phyloP scores from a whole-genome alignment of 257 asterid genomes.

The Solanum sparsipilum region DNA sequence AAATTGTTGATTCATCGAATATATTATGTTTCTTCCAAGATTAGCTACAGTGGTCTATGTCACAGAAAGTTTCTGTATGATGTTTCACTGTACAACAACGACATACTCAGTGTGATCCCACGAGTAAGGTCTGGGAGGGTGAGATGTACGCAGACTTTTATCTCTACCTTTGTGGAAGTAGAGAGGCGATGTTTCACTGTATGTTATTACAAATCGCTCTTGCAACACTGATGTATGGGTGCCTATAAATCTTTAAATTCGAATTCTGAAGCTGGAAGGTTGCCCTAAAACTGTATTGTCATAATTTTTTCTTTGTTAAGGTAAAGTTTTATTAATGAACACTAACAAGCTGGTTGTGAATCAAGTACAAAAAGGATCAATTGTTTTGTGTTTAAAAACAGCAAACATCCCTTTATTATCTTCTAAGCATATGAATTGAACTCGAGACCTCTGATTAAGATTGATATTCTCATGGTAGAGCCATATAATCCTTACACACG shows the following conservation, averaged over 20 bases:
- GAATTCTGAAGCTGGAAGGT: not conserved
- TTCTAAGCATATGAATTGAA: not conserved
- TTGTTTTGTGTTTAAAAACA: not conserved
- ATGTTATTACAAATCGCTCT: not conserved
- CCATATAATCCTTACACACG: not conserved
- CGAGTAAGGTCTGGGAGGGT: not conserved
- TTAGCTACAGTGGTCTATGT: not conserved
- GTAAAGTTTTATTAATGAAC: too few species aligned
- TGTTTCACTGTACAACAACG: not conserved
- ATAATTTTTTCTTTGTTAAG: too few species aligned
- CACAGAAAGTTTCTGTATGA: not conserved
- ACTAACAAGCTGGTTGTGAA: not conserved
- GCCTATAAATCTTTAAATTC: not conserved
- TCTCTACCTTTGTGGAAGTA: not conserved
- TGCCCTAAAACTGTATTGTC: not conserved
- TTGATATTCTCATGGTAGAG: not conserved
- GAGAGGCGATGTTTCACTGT: not conserved
- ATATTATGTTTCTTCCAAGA: not conserved
- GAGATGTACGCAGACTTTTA: not conserved
- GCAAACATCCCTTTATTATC: not conserved
- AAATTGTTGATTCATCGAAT: not conserved
- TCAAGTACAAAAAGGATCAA: not conserved
- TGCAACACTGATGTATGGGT: not conserved
- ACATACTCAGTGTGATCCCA: not conserved
- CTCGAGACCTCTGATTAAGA: not conserved